Evolutionary conservation across 202 grass and related monocot species (phyloP).

Genomic region (Eragrostis tef): DNA sequence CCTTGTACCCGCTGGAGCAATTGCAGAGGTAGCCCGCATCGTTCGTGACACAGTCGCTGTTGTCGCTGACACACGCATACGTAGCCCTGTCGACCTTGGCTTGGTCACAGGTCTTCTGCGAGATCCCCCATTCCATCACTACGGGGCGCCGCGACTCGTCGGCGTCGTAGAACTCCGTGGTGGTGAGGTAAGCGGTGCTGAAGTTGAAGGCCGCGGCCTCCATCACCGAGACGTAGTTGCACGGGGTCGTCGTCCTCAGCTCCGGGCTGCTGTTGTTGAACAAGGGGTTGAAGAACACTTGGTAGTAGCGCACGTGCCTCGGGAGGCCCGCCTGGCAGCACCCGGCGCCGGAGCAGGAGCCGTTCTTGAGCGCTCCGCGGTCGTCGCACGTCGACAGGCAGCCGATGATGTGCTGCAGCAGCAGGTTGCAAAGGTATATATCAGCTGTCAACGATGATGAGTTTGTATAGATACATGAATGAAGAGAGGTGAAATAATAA

Average conservation of each 20-base stretch:
- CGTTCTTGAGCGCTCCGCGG: background rate
- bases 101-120: background rate
- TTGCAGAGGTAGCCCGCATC: background rate
- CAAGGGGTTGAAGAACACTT: background rate
- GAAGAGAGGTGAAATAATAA: background rate
- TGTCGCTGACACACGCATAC: conserved; percentile 41
- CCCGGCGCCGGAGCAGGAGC: conserved; percentile 40
- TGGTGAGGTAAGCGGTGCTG: conserved; percentile 30
- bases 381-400: background rate
- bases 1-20: background rate
- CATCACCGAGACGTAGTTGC: conserved; percentile 42
- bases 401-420: conserved; percentile 33
- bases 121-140: conserved; percentile 45
- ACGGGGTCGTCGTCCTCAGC: background rate
- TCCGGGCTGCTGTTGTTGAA: conserved; percentile 17
- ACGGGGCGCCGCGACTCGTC: background rate
- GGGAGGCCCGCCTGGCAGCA: conserved; percentile 55
- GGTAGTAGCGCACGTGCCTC: background rate
- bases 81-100: background rate
- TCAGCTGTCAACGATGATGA: background rate
- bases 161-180: background rate
- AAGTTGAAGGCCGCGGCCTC: conserved; percentile 43
- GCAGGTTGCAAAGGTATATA: background rate
- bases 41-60: conserved; percentile 21
- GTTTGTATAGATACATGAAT: background rate